Percentiles rank a stretch among this genome's conserved stretches.
Evolutionary conservation across 805 yeast species (phyloP).

Genomic region (Saccharomyces jurei): DNA sequence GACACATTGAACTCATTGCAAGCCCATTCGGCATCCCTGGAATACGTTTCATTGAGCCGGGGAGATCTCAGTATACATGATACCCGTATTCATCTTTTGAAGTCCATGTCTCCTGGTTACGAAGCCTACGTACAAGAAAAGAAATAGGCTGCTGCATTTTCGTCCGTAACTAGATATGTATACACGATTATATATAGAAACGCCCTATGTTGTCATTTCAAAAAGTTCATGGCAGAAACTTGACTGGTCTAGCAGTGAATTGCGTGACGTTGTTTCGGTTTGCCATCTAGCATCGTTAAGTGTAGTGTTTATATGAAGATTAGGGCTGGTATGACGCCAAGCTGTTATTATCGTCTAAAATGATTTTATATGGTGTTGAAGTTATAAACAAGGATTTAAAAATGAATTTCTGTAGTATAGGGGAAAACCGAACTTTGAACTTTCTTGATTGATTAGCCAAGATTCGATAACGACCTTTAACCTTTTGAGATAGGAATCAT

Average conservation of each 20-base stretch:
- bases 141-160: neutral
- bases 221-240: neutral
- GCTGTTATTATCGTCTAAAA: neutral
- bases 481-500: neutral
- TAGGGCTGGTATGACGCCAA: neutral
- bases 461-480: constrained; percentile 2
- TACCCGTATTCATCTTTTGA: neutral
- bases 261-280: neutral
- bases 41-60: constrained; percentile 24
- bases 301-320: neutral
- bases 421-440: neutral
- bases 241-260: neutral
- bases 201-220: neutral
- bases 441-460: neutral
- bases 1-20: constrained; percentile 26
- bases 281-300: neutral
- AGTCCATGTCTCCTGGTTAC: neutral
- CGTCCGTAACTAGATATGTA: neutral
- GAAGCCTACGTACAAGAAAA: neutral
- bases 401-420: neutral
- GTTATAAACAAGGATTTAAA: neutral
- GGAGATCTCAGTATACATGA: constrained; percentile 16
- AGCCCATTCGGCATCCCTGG: constrained; percentile 25
- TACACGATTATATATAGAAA: neutral
- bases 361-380: neutral